phyloP scores from a whole-genome alignment of 2,329 filamentous ascomycete genomes.

The Knufia petricola region DNA sequence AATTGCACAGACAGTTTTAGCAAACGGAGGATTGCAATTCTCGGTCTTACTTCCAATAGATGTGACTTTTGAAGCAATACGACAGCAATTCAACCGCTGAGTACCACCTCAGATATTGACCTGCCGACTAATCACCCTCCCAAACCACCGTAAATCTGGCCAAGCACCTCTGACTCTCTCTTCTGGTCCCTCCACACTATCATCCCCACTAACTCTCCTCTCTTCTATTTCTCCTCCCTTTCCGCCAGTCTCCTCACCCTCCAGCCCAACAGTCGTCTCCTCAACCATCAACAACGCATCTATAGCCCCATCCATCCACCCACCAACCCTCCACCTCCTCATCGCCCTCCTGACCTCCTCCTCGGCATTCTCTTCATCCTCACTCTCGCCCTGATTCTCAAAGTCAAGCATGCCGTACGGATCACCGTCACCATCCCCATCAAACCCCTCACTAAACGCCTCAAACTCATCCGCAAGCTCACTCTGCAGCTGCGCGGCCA shows the following conservation, averaged over 20 bases:
- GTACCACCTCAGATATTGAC: neutral
- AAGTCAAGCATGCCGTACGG: conserved; percentile 22
- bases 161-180: neutral
- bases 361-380: conserved; percentile 21
- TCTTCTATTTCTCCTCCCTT: neutral
- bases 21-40: no score
- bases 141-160: neutral
- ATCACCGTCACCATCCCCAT: conserved; percentile 16
- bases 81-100: no score
- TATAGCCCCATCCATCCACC: conserved; percentile 49
- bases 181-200: neutral
- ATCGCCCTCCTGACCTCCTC: conserved; percentile 34
- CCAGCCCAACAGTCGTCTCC: neutral
- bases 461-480: conserved; percentile 16
- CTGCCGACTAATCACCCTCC: neutral
- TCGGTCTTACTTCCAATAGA: no score
- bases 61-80: no score
- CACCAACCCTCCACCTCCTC: conserved; percentile 47
- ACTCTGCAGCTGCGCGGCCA: conserved; percentile 17
- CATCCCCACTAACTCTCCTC: neutral
- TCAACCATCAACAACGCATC: conserved; percentile 29
- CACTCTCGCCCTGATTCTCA: conserved; percentile 26
- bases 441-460: conserved; percentile 13
- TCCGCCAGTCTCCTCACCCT: conserved; percentile 6
- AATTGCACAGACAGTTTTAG: no score